Conservation (phyloP, 1,139 yeast species). For the Wickerhamomyces sp. region DNA sequence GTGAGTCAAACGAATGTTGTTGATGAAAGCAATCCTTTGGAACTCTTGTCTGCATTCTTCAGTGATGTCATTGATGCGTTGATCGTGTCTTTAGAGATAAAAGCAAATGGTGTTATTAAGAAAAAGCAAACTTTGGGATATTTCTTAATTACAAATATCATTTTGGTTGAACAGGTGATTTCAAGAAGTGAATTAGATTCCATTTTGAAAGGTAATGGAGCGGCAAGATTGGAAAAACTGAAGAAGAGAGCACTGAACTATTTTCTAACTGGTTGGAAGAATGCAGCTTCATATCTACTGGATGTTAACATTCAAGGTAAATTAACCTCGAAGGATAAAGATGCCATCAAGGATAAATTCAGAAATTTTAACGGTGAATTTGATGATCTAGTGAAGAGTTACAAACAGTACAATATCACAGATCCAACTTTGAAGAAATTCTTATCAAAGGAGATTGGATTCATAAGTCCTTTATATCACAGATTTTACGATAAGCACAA, state of each 20-base stretch:
- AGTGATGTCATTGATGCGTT: constrained; percentile 76
- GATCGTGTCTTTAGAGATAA: constrained; percentile 53
- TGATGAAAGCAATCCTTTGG: constrained; percentile 39
- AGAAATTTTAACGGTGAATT: constrained; percentile 76
- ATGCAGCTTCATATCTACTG: constrained; percentile 68
- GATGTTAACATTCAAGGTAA: constrained; percentile 60
- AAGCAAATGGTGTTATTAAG: constrained; percentile 38
- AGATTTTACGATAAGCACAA: constrained; percentile 76
- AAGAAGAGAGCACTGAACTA: constrained; percentile 72
- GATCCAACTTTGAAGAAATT: constrained; percentile 61
- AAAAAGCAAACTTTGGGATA: constrained; percentile 51
- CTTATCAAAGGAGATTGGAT: constrained; percentile 61
- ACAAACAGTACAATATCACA: constrained; percentile 58
- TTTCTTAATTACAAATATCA: constrained; percentile 64
- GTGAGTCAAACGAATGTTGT: constrained; percentile 29
- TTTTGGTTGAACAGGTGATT: constrained; percentile 69
- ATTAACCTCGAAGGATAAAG: constrained; percentile 66
- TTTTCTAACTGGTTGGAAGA: constrained; percentile 82
- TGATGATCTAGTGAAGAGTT: constrained; percentile 63
- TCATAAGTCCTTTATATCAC: constrained; percentile 77
- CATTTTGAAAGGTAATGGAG: constrained; percentile 60
- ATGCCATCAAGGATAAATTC: constrained; percentile 81
- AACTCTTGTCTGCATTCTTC: constrained; percentile 55
- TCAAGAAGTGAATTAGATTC: constrained; percentile 53
- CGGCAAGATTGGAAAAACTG: constrained; percentile 59